A percentile compares a stretch with the other conserved stretches of the same genome.
phyloP scores from a whole-genome alignment of 805 yeast genomes.

The Cyberlindnera euphorbiiphila region DNA sequence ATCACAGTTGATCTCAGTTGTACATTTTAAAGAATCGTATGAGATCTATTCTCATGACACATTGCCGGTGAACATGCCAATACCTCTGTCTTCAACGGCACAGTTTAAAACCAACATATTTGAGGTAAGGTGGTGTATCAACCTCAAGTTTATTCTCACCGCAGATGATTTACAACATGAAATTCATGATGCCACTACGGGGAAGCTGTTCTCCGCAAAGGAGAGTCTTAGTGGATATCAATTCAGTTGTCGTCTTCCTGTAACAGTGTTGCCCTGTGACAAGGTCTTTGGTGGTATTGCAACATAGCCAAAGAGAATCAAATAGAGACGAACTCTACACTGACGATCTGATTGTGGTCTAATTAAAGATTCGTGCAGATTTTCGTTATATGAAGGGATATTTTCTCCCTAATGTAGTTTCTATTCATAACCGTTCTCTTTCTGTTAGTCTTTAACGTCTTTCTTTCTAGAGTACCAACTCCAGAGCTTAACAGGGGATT shows the following conservation, averaged over 20 bases:
- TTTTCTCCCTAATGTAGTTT: no score
- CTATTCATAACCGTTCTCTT: background rate
- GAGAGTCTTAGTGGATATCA: slow-evolving; percentile 36
- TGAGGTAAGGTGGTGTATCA: slow-evolving; percentile 36
- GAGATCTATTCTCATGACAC: slow-evolving; percentile 28
- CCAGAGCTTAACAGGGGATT: slow-evolving; percentile 20
- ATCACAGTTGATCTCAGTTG: slow-evolving; percentile 13
- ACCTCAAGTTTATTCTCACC: slow-evolving; percentile 34
- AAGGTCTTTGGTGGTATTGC: slow-evolving; percentile 47
- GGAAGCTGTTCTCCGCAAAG: slow-evolving; percentile 31
- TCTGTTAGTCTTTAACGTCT: slow-evolving; percentile 10
- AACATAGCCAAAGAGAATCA: no score
- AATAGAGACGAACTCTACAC: no score
- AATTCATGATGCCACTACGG: slow-evolving; percentile 36
- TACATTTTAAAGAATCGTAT: slow-evolving; percentile 31
- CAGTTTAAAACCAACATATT: slow-evolving; percentile 40
- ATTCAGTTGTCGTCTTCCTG: slow-evolving; percentile 42
- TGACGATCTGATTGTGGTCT: no score
- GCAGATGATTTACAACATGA: slow-evolving; percentile 19
- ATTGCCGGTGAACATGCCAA: slow-evolving; percentile 30
- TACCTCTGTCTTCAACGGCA: slow-evolving; percentile 34
- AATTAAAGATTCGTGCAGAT: no score
- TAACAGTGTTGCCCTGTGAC: slow-evolving; percentile 42
- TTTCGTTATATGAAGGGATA: background rate
- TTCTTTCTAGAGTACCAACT: slow-evolving; percentile 18